phyloP scores from a whole-genome alignment of 2,329 filamentous ascomycete genomes.

The Pseudocercospora fuligena region DNA sequence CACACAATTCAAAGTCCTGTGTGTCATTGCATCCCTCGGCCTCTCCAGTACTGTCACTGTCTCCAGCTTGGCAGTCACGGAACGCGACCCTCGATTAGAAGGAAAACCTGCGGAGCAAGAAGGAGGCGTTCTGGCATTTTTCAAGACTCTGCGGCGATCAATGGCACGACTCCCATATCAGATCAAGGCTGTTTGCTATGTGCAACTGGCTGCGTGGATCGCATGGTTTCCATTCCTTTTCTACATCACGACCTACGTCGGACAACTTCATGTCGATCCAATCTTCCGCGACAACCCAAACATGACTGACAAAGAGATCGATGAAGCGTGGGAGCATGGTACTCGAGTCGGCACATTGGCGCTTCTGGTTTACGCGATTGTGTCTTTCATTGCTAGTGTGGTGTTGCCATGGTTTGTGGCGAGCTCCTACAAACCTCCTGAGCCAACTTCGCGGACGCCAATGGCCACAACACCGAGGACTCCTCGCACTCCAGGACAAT shows the following conservation, averaged over 20 bases:
- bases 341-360: conserved; percentile 89
- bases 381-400: conserved; percentile 80
- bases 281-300: conserved; percentile 77
- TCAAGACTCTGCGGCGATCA: conserved; percentile 75
- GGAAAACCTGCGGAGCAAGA: conserved; percentile 64
- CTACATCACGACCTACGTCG: conserved; percentile 92
- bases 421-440: conserved; percentile 68
- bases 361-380: conserved; percentile 83
- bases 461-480: conserved; percentile 44
- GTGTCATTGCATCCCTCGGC: conserved; percentile 78
- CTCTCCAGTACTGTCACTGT: conserved; percentile 72
- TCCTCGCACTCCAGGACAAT: conserved; percentile 18
- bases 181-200: conserved; percentile 89
- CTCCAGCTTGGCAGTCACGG: conserved; percentile 71
- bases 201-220: conserved; percentile 96
- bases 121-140: conserved; percentile 76
- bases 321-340: conserved; percentile 79
- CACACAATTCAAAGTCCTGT: conserved; percentile 92
- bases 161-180: conserved; percentile 80
- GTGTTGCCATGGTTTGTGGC: conserved; percentile 84
- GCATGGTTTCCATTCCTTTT: conserved; percentile 98
- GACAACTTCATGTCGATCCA: conserved; percentile 88
- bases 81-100: conserved; percentile 79
- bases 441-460: conserved; percentile 43
- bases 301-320: conserved; percentile 75